These are phyloP conservation scores for Xanthoconium separans DNA, from an alignment of 1,284 basidiomycete genomes.

Conservation along the genomic window DNA sequence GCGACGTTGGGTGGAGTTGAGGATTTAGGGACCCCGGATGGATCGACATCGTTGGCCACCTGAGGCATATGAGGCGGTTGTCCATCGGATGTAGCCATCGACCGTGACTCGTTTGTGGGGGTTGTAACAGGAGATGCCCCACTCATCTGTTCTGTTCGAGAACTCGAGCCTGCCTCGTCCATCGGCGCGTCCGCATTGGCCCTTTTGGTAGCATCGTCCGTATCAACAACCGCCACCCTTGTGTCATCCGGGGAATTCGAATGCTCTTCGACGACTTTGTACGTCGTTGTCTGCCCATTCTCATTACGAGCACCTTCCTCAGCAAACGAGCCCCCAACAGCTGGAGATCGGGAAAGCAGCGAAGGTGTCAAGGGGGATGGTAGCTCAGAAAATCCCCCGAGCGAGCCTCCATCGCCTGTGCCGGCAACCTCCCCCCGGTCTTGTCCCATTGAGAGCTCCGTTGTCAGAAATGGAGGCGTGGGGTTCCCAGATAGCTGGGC, in stretches of 20 bases:
- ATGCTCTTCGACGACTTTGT: not conserved
- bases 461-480: conserved; percentile 6
- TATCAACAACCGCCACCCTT: not conserved
- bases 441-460: not conserved
- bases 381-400: not conserved
- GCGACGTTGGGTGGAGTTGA: not conserved
- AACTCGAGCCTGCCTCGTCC: not conserved
- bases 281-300: no score
- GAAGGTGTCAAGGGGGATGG: conserved; percentile 7
- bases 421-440: not conserved
- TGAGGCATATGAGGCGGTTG: not conserved
- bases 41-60: not conserved
- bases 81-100: not conserved
- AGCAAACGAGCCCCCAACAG: not conserved
- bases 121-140: not conserved
- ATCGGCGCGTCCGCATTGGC: not conserved
- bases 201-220: not conserved
- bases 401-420: not conserved
- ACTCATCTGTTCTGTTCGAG: not conserved
- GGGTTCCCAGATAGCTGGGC: not conserved
- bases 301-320: not conserved
- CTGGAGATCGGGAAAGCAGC: not conserved
- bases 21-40: not conserved
- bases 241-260: not conserved
- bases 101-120: not conserved